phyloP scores from a whole-genome alignment of 176 grass and related monocot species.

The Typha latifolia region DNA sequence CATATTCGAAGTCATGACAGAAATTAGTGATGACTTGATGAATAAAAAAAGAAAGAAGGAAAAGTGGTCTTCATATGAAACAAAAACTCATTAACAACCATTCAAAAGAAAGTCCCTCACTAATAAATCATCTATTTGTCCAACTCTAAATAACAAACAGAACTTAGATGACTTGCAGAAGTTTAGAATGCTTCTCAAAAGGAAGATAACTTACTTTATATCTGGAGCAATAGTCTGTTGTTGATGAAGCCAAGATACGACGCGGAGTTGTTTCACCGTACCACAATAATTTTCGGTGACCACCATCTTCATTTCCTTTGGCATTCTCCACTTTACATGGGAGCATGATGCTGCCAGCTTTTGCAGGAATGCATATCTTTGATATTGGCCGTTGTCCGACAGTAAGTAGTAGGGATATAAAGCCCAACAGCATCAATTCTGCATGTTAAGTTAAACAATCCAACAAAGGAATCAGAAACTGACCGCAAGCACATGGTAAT shows the following conservation, averaged over 20 bases:
- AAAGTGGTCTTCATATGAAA: not conserved
- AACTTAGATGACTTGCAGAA: not conserved
- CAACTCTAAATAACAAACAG: not conserved
- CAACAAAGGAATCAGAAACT: not conserved
- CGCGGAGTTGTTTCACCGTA: constrained; percentile 7
- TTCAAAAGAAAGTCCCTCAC: too few species aligned
- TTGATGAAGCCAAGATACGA: constrained; percentile 26
- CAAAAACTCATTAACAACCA: too few species aligned
- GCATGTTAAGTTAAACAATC: constrained; percentile 9
- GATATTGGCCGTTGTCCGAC: constrained; percentile 40
- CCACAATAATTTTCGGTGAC: constrained; percentile 28
- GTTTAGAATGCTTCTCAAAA: not conserved
- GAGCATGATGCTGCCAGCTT: constrained; percentile 44
- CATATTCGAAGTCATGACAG: not conserved
- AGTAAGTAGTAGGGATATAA: constrained; percentile 77
- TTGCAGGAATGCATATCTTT: constrained; percentile 48
- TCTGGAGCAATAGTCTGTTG: not conserved
- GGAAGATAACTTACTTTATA: constrained; percentile 10
- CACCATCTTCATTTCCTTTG: not conserved
- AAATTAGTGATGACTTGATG: not conserved
- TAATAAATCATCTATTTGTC: too few species aligned
- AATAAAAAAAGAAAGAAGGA: not conserved
- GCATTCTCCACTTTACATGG: constrained; percentile 31
- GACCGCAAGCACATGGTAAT: not conserved
- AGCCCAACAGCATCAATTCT: constrained; percentile 85